These are phyloP conservation scores for Leishmania gerbilli DNA, from an alignment of 208 protist genomes.

Conservation along the genomic window DNA sequence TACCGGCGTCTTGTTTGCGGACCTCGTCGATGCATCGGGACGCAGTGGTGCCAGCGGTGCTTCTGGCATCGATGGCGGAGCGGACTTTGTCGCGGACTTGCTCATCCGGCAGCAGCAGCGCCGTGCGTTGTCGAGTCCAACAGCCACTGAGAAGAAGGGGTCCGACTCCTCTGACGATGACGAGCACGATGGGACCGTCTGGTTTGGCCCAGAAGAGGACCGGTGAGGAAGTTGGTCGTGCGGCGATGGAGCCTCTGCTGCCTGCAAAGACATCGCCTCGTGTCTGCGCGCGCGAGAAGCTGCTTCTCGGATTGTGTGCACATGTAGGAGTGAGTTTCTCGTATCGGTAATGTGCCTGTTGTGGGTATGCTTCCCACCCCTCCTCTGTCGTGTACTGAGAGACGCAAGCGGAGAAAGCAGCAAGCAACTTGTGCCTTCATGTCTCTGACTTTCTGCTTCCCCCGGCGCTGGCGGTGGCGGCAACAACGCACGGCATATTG, in stretches of 20 bases:
- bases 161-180: constrained; percentile 32
- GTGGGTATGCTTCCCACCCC: background rate
- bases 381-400: background rate
- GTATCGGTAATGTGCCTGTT: background rate
- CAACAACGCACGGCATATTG: background rate
- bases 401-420: background rate
- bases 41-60: constrained; percentile 5
- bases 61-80: constrained; percentile 8
- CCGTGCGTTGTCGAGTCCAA: background rate
- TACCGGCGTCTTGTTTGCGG: constrained; percentile 50
- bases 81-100: constrained; percentile 23
- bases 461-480: background rate
- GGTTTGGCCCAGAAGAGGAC: constrained; percentile 7
- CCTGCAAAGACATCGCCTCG: background rate
- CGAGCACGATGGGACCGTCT: constrained; percentile 11
- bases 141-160: constrained; percentile 6
- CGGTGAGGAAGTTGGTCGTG: background rate
- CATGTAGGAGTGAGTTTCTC: no score
- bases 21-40: constrained; percentile 14
- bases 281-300: background rate
- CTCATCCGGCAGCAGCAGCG: constrained; percentile 27
- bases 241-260: no score
- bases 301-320: background rate
- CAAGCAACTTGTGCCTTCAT: background rate
- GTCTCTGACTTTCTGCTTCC: background rate